A percentile compares a stretch with the other conserved stretches of the same genome.
phyloP scores from a whole-genome alignment of 1,139 yeast genomes.

The Nakaseomyces bracarensis region DNA sequence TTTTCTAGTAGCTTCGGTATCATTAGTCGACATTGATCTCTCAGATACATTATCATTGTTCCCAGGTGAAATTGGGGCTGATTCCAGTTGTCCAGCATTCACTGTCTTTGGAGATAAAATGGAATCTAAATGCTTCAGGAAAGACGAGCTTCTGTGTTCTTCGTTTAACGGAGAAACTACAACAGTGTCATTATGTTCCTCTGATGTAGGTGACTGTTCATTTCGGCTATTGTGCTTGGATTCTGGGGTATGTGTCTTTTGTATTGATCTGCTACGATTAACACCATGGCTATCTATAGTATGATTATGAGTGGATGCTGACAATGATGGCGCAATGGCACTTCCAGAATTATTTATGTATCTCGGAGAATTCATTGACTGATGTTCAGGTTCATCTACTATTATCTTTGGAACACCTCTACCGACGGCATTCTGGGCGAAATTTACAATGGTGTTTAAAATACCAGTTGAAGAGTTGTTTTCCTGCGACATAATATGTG shows the following conservation, averaged over 20 bases:
- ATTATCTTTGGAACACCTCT: slow-evolving; percentile 18
- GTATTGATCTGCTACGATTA: neutral
- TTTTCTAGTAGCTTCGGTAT: slow-evolving; percentile 7
- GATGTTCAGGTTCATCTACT: slow-evolving; percentile 12
- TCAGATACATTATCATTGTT: neutral
- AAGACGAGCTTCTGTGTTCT: slow-evolving; percentile 25
- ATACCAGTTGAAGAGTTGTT: slow-evolving; percentile 13
- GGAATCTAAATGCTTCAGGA: slow-evolving; percentile 33
- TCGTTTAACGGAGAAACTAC: slow-evolving; percentile 12
- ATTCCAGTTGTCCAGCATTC: too few species aligned
- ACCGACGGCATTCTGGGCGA: slow-evolving; percentile 22
- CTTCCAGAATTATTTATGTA: neutral
- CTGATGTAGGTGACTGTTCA: neutral
- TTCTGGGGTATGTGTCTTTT: neutral
- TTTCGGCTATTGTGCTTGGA: neutral
- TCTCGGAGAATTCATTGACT: neutral
- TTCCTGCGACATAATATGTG: slow-evolving; percentile 1
- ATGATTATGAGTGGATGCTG: neutral
- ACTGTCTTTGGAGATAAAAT: slow-evolving; percentile 25
- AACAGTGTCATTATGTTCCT: slow-evolving; percentile 14
- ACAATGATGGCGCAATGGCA: neutral
- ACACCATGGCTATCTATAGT: neutral
- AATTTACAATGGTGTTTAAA: slow-evolving; percentile 17
- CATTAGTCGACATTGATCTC: neutral
- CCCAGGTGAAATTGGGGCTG: neutral